These are phyloP conservation scores for Fusarium lateritium DNA, from an alignment of 2,329 filamentous ascomycete species.

Conservation along the genomic window DNA sequence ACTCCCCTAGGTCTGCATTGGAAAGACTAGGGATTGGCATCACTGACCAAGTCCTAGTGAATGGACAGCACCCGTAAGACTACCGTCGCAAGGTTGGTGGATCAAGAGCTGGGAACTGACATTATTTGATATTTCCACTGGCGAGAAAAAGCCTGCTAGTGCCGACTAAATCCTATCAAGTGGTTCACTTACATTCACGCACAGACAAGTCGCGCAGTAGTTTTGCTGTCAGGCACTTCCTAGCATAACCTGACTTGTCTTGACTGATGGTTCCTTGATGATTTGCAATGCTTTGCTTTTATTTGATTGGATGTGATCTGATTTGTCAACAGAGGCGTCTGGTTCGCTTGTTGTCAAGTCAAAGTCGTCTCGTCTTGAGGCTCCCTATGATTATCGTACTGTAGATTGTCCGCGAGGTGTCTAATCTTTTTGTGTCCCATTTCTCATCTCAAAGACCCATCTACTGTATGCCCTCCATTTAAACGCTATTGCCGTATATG, in stretches of 20 bases:
- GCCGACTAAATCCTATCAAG: background rate
- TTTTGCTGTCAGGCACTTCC: conserved; percentile 10
- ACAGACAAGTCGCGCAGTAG: conserved; percentile 17
- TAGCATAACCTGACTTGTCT: background rate
- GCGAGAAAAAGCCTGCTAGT: conserved; percentile 4
- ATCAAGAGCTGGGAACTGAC: conserved; percentile 18
- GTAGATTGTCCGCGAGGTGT: conserved; percentile 26
- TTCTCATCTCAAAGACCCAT: conserved; percentile 15
- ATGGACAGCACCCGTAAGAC: conserved; percentile 13
- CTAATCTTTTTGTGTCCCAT: conserved; percentile 28
- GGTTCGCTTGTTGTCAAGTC: conserved; percentile 31
- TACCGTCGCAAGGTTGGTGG: conserved; percentile 23
- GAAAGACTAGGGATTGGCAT: background rate
- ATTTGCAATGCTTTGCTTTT: conserved; percentile 15
- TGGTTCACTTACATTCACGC: conserved; percentile 10
- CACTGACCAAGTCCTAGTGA: background rate
- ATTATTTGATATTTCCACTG: conserved; percentile 19
- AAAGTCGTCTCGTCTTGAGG: conserved; percentile 23
- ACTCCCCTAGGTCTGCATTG: conserved; percentile 22
- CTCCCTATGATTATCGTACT: conserved; percentile 21
- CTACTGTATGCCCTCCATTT: conserved; percentile 7
- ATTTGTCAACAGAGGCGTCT: conserved; percentile 32
- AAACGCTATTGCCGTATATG: conserved; percentile 43
- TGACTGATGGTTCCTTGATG: conserved; percentile 4
- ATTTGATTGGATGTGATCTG: conserved; percentile 9